Evolutionary conservation across 257 asterid genomes (phyloP).

Genomic region (Gynochthodes officinalis): DNA sequence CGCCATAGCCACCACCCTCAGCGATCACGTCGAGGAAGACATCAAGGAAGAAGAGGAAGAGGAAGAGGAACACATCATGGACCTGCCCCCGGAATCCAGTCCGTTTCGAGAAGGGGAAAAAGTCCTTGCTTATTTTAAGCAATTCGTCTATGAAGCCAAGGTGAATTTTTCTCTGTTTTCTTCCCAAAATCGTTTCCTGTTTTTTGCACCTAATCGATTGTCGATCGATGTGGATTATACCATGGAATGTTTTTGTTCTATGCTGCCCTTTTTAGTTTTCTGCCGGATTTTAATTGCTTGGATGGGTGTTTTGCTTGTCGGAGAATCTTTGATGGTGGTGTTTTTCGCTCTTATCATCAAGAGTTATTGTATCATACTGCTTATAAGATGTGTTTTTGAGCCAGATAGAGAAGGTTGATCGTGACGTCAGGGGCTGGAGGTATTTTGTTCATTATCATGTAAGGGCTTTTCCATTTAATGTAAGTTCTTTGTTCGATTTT

Average conservation of each 20-base stretch:
- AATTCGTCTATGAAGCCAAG: slow-evolving; percentile 63
- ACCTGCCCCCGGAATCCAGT: slow-evolving; percentile 19
- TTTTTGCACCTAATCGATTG: not conserved
- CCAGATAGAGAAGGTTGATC: slow-evolving; percentile 48
- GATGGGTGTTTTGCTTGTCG: not conserved
- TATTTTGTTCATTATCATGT: slow-evolving; percentile 66
- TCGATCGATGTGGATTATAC: not conserved
- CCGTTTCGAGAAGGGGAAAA: slow-evolving; percentile 53
- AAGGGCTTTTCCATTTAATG: slow-evolving; percentile 28
- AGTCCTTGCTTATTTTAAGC: slow-evolving; percentile 59
- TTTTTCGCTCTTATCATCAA: not conserved
- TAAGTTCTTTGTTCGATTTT: not conserved
- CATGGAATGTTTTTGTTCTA: not conserved
- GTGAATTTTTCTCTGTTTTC: slow-evolving; percentile 23
- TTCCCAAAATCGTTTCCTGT: not conserved
- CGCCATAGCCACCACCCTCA: slow-evolving; percentile 22
- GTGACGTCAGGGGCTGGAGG: slow-evolving; percentile 41
- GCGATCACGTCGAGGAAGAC: slow-evolving; percentile 15
- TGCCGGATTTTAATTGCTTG: not conserved
- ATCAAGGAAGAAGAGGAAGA: slow-evolving; percentile 1
- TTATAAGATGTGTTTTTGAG: not conserved
- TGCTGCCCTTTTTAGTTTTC: not conserved
- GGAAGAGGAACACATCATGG: slow-evolving; percentile 27
- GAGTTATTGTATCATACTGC: not conserved
- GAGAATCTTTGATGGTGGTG: not conserved